Evolutionary conservation across 208 protist species (phyloP).

Genomic region (Crithidia bombi): DNA sequence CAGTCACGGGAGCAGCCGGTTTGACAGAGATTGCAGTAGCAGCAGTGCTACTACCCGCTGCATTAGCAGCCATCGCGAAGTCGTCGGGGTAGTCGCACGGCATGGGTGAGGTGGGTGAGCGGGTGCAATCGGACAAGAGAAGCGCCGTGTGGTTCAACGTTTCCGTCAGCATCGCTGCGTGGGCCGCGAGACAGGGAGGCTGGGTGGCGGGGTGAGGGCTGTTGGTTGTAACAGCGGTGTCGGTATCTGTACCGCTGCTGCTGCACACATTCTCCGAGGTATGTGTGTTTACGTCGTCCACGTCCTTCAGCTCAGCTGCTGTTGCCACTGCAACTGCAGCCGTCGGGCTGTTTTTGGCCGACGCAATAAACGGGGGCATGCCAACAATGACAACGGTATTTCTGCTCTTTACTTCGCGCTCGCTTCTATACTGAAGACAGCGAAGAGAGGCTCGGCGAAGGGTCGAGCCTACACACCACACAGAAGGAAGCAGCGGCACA

Average conservation of each 20-base stretch:
- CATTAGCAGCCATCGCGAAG: background rate
- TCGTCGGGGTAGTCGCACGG: slow-evolving; percentile 18
- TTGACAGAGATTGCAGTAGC: background rate
- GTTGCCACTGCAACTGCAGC: background rate
- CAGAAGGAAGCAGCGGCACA: too few relatives aligned
- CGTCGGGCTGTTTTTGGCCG: slow-evolving; percentile 1
- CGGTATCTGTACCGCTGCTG: slow-evolving; percentile 25
- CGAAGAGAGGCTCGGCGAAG: too few relatives aligned
- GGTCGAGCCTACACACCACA: too few relatives aligned
- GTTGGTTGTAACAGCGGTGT: background rate
- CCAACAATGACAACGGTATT: background rate
- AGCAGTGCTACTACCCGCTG: background rate
- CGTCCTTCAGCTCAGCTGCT: slow-evolving; percentile 14
- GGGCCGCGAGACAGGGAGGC: background rate
- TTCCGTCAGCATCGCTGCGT: background rate
- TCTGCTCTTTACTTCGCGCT: background rate
- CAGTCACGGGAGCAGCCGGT: background rate
- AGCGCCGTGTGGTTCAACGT: background rate
- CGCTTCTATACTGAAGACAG: too few relatives aligned
- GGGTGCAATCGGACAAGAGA: background rate
- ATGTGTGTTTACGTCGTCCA: slow-evolving; percentile 35
- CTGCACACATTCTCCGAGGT: slow-evolving; percentile 31
- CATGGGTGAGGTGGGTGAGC: slow-evolving; percentile 14
- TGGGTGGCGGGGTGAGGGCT: background rate
- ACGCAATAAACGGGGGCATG: background rate